These are phyloP conservation scores for Persicaria tinctoria DNA, from an alignment of 148 eudicot genomes.

Conservation along the genomic window DNA sequence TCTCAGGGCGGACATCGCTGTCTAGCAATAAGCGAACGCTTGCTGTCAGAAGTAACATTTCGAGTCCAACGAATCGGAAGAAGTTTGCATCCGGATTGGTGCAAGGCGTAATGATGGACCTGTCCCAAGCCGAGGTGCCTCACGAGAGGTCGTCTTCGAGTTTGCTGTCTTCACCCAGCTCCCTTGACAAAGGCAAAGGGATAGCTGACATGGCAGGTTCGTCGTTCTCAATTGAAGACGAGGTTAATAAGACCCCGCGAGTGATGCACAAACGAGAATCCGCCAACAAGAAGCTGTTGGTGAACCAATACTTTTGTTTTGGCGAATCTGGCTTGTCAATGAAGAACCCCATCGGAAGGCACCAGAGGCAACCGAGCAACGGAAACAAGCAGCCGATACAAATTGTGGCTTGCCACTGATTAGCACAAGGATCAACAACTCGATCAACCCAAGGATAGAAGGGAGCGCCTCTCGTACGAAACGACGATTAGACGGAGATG, in stretches of 20 bases:
- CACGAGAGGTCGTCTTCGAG: conserved; percentile 42
- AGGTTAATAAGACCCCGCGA: conserved; percentile 26
- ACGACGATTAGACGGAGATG: conserved; percentile 3
- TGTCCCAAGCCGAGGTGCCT: conserved; percentile 27
- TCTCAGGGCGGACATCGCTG: conserved; percentile 37
- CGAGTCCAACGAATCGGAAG: conserved; percentile 78
- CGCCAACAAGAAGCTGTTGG: conserved; percentile 13
- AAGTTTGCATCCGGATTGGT: conserved; percentile 58
- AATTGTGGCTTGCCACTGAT: conserved; percentile 1
- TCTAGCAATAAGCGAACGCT: conserved; percentile 68
- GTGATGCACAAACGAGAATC: conserved; percentile 26
- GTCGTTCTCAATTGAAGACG: not conserved
- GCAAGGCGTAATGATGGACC: conserved; percentile 25
- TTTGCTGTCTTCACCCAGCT: conserved; percentile 51
- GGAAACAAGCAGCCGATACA: conserved; percentile 11
- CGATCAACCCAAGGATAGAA: no score
- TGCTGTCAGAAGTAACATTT: conserved; percentile 63
- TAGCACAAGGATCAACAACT: not conserved
- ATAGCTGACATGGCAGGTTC: not conserved
- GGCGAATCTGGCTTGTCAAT: conserved; percentile 34
- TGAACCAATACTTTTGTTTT: conserved; percentile 40
- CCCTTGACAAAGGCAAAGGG: conserved; percentile 44
- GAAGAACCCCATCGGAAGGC: conserved; percentile 12
- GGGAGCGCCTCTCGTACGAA: not conserved
- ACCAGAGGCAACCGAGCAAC: conserved; percentile 7